These are phyloP conservation scores for Zygnema circumcarinatum DNA, from an alignment of 139 green algal species.

Conservation along the genomic window DNA sequence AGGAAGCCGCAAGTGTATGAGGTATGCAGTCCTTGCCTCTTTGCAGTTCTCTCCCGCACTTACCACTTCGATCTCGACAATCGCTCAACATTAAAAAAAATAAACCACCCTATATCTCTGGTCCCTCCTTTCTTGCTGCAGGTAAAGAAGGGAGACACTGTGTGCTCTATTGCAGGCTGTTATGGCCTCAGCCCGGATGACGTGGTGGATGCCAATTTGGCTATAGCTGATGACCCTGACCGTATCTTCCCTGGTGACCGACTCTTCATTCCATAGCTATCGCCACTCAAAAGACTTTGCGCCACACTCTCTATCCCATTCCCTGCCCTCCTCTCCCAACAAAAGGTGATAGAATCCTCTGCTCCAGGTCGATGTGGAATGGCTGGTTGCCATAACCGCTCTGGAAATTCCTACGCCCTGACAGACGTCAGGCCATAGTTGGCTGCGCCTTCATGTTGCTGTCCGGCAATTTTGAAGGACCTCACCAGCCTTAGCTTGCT, in stretches of 20 bases:
- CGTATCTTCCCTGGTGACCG: constrained; percentile 56
- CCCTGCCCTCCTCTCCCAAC: too few relatives aligned
- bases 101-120: not conserved
- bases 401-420: too few relatives aligned
- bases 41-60: too few relatives aligned
- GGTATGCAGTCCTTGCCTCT: not conserved
- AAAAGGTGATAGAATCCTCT: too few relatives aligned
- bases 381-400: too few relatives aligned
- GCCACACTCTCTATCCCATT: too few relatives aligned
- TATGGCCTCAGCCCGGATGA: constrained; percentile 20
- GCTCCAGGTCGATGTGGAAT: too few relatives aligned
- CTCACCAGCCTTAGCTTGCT: too few relatives aligned
- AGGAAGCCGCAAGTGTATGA: constrained; percentile 7
- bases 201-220: constrained; percentile 39
- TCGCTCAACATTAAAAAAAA: not conserved
- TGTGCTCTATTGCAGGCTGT: constrained; percentile 56
- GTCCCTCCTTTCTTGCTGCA: not conserved
- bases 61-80: not conserved
- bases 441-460: too few relatives aligned
- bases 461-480: too few relatives aligned
- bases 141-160: constrained; percentile 61
- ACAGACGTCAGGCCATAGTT: too few relatives aligned
- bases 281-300: too few relatives aligned
- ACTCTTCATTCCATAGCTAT: constrained; percentile 54
- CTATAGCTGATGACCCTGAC: constrained; percentile 45